A percentile compares a stretch with the other conserved stretches of the same genome.
phyloP scores from a whole-genome alignment of 257 asterid species.

The Solanum piurae region DNA sequence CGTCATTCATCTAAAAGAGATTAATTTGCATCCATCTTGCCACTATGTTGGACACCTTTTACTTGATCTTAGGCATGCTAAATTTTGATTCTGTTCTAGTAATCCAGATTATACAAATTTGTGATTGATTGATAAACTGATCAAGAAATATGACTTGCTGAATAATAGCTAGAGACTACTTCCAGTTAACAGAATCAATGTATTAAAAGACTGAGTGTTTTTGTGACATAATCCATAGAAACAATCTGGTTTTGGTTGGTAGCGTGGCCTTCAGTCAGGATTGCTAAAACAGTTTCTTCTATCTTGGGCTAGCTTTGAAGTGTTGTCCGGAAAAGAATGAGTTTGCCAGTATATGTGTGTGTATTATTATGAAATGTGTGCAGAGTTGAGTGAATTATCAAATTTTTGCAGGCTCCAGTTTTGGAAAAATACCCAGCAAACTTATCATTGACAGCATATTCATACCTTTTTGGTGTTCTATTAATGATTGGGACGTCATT shows the following conservation, averaged over 20 bases:
- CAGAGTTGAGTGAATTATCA: background rate
- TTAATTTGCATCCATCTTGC: background rate
- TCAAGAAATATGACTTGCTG: background rate
- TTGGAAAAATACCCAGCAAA: conserved; percentile 82
- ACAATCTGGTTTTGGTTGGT: background rate
- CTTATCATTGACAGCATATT: conserved; percentile 81
- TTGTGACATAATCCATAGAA: background rate
- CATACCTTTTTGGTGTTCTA: conserved; percentile 67
- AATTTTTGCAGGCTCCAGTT: conserved; percentile 65
- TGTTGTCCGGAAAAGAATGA: background rate
- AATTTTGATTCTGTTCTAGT: background rate
- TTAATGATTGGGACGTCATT: conserved; percentile 60
- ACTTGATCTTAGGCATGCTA: background rate
- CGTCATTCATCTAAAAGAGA: background rate
- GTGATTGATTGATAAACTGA: background rate
- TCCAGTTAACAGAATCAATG: background rate
- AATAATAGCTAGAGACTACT: background rate
- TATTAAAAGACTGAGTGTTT: background rate
- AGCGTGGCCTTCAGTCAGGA: background rate
- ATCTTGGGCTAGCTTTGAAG: background rate
- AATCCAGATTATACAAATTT: background rate
- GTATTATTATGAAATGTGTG: background rate
- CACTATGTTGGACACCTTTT: background rate
- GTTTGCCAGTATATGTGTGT: background rate
- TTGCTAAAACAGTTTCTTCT: background rate